Conservation (phyloP, 257 asterid genomes). For the Ophiorrhiza pumila region DNA sequence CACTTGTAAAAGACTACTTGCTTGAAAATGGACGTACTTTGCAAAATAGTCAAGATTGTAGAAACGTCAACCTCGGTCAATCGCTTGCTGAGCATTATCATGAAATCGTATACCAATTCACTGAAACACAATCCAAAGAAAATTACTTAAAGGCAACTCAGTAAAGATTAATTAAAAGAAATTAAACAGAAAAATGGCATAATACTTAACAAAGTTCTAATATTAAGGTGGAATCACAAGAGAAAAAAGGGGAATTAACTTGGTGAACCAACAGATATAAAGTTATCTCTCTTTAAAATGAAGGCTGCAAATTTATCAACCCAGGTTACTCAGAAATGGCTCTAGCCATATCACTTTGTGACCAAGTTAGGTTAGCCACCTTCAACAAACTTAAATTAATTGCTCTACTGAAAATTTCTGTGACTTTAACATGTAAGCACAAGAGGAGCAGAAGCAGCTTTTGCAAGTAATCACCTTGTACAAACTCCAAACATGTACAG, state of each 20-base stretch:
- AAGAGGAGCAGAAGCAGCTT: background rate
- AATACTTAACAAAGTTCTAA: background rate
- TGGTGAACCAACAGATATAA: background rate
- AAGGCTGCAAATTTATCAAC: background rate
- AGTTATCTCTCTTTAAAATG: background rate
- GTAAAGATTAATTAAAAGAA: background rate
- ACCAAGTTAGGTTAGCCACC: background rate
- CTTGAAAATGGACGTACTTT: constrained; percentile 49
- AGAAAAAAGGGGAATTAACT: too few relatives aligned
- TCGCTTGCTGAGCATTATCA: constrained; percentile 81
- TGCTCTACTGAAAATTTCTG: background rate
- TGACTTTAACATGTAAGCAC: background rate
- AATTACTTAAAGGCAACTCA: constrained; percentile 1
- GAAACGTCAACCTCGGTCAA: constrained; percentile 94
- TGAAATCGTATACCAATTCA: constrained; percentile 87
- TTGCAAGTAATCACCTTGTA: constrained; percentile 54
- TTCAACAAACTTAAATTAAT: constrained; percentile 1
- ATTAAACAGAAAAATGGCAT: background rate
- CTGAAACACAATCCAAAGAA: constrained; percentile 43
- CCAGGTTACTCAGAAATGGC: background rate
- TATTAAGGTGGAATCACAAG: too few relatives aligned
- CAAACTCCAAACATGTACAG: constrained; percentile 81
- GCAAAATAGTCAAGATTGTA: constrained; percentile 71
- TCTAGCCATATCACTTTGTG: background rate
- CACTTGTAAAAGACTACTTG: constrained; percentile 6